phyloP scores from a whole-genome alignment of 2,329 filamentous ascomycete genomes.

The Fusarium multiceps region DNA sequence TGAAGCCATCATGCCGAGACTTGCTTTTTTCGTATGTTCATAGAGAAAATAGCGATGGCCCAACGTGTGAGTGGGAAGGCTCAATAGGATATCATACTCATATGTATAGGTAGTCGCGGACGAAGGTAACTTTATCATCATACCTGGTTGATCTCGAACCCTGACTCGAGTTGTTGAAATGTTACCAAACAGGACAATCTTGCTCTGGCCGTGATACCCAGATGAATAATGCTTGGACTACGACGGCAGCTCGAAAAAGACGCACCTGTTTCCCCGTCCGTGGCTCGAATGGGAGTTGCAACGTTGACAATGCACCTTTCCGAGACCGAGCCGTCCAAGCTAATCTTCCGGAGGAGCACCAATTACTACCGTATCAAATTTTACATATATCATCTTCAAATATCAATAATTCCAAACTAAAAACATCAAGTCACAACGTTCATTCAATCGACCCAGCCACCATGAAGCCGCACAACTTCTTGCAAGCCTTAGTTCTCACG shows the following conservation, averaged over 20 bases:
- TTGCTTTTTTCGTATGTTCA: not conserved
- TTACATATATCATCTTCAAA: constrained; percentile 13
- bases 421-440: not conserved
- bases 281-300: constrained; percentile 20
- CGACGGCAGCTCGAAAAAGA: constrained; percentile 14
- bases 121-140: not conserved
- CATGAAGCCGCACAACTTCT: constrained; percentile 36
- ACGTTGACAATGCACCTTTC: constrained; percentile 33
- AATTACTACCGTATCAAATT: not conserved
- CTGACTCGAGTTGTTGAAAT: not conserved
- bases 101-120: not conserved
- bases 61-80: not conserved
- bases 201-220: constrained; percentile 17
- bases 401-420: not conserved
- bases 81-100: not conserved
- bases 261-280: constrained; percentile 22
- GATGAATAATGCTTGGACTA: constrained; percentile 1
- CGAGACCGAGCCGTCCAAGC: constrained; percentile 32
- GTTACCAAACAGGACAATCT: not conserved
- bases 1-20: not conserved
- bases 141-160: not conserved
- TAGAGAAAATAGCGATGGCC: not conserved
- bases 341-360: constrained; percentile 42
- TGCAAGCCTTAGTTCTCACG: constrained; percentile 25
- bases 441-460: not conserved